Evolutionary conservation across 2,329 filamentous ascomycete species (phyloP).

Genomic region (Claviceps sp.): DNA sequence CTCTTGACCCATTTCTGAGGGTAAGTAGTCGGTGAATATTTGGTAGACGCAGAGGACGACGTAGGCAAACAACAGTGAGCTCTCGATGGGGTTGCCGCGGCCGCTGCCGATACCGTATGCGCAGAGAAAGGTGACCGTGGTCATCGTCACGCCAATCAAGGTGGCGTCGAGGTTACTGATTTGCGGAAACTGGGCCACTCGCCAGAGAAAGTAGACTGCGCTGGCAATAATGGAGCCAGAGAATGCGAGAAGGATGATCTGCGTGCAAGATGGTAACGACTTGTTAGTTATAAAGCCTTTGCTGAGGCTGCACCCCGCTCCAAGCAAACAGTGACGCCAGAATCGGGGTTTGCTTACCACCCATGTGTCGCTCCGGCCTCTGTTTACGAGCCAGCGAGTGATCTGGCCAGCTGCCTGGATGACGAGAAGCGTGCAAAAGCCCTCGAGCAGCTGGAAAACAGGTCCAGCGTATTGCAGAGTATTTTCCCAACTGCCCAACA

Average conservation of each 20-base stretch:
- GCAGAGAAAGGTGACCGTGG: constrained; percentile 82
- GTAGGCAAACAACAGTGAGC: constrained; percentile 89
- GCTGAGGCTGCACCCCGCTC: too few relatives aligned
- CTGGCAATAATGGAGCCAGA: constrained; percentile 88
- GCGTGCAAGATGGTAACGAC: not conserved
- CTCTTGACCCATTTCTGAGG: constrained; percentile 49
- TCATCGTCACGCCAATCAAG: constrained; percentile 83
- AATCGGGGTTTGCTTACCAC: constrained; percentile 50
- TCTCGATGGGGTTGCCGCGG: constrained; percentile 88
- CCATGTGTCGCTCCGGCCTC: constrained; percentile 89
- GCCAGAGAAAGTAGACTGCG: constrained; percentile 91
- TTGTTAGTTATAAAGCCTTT: too few relatives aligned
- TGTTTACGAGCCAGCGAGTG: constrained; percentile 86
- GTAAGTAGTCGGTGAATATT: constrained; percentile 96
- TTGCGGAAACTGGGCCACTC: constrained; percentile 84
- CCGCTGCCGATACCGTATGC: constrained; percentile 90
- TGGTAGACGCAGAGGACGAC: constrained; percentile 98
- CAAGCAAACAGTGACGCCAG: too few relatives aligned
- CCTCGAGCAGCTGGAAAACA: constrained; percentile 86
- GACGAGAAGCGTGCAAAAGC: constrained; percentile 90
- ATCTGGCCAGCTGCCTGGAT: constrained; percentile 93
- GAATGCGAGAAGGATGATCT: constrained; percentile 79
- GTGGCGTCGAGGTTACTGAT: constrained; percentile 87
- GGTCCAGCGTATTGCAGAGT: constrained; percentile 81
- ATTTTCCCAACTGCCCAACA: constrained; percentile 81